Evolutionary conservation across 306 rosid genomes (phyloP).

Genomic region (Vigna radiata): DNA sequence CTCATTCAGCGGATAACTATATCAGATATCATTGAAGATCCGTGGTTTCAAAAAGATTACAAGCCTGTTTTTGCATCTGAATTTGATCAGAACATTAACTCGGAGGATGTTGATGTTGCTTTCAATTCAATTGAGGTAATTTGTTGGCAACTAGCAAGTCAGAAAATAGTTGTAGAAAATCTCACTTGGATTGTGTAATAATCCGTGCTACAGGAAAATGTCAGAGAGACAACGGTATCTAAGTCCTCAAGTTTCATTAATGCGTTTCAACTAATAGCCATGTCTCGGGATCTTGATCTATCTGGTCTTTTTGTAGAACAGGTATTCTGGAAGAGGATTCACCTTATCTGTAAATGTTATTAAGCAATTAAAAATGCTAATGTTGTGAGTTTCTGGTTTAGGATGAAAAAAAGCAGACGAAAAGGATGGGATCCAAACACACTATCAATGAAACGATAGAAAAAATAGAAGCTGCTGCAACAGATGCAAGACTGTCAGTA

Average conservation of each 20-base stretch:
- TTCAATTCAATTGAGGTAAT: slow-evolving; percentile 68
- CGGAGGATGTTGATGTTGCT: slow-evolving; percentile 61
- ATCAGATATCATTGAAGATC: slow-evolving; percentile 63
- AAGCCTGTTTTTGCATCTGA: slow-evolving; percentile 54
- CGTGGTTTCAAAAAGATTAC: slow-evolving; percentile 79
- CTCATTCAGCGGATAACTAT: slow-evolving; percentile 64
- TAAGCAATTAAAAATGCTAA: slow-evolving; percentile 30
- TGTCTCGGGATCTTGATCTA: slow-evolving; percentile 84
- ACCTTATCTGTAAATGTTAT: background rate
- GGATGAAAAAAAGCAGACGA: slow-evolving; percentile 59
- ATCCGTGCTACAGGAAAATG: slow-evolving; percentile 55
- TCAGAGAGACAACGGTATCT: slow-evolving; percentile 46
- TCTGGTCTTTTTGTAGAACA: slow-evolving; percentile 83
- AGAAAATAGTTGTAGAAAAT: slow-evolving; percentile 4
- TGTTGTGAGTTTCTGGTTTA: slow-evolving; percentile 42
- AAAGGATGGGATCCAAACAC: slow-evolving; percentile 70
- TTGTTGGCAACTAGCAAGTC: slow-evolving; percentile 19
- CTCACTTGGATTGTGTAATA: slow-evolving; percentile 20
- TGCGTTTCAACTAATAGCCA: slow-evolving; percentile 84
- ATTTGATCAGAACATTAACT: slow-evolving; percentile 45
- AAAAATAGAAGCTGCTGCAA: slow-evolving; percentile 87
- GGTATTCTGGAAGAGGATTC: slow-evolving; percentile 44
- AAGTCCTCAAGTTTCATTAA: slow-evolving; percentile 81
- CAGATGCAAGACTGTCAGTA: slow-evolving; percentile 59
- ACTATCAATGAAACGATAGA: slow-evolving; percentile 66